A percentile compares a stretch with the other conserved stretches of the same genome.
These are phyloP conservation scores for Spinellus fusiger DNA, from an alignment of 192 early-diverging fungal species.

Conservation along the genomic window DNA sequence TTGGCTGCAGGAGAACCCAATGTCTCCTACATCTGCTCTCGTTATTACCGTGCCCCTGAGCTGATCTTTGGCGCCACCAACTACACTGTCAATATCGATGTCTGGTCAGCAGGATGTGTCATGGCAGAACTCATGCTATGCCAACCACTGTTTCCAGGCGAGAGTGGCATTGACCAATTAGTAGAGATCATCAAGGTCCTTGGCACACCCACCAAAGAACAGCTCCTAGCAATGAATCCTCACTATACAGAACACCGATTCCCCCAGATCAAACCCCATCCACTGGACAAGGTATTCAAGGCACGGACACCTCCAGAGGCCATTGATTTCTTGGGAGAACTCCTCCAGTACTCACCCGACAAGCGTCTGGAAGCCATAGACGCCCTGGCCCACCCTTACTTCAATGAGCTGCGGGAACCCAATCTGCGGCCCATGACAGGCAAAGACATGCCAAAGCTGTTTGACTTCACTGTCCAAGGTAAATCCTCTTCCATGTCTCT, in stretches of 20 bases:
- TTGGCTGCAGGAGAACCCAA: conserved; percentile 92
- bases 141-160: conserved; percentile 89
- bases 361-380: conserved; percentile 81
- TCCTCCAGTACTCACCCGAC: conserved; percentile 87
- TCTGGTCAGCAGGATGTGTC: conserved; percentile 94
- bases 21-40: conserved; percentile 95
- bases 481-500: conserved; percentile 13
- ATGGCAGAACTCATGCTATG: conserved; percentile 94
- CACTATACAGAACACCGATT: conserved; percentile 98
- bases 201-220: conserved; percentile 91
- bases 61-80: conserved; percentile 92
- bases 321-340: conserved; percentile 71
- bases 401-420: conserved; percentile 90
- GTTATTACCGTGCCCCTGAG: conserved; percentile 95
- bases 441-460: conserved; percentile 76
- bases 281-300: conserved; percentile 83
- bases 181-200: conserved; percentile 98
- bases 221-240: conserved; percentile 94
- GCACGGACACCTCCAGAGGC: conserved; percentile 76
- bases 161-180: conserved; percentile 94
- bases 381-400: conserved; percentile 89
- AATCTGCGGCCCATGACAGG: conserved; percentile 75
- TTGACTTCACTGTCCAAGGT: conserved; percentile 80
- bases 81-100: conserved; percentile 84
- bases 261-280: conserved; percentile 90